phyloP scores from a whole-genome alignment of 768 basidiomycete species.

The Gloeostereum incarnatum region DNA sequence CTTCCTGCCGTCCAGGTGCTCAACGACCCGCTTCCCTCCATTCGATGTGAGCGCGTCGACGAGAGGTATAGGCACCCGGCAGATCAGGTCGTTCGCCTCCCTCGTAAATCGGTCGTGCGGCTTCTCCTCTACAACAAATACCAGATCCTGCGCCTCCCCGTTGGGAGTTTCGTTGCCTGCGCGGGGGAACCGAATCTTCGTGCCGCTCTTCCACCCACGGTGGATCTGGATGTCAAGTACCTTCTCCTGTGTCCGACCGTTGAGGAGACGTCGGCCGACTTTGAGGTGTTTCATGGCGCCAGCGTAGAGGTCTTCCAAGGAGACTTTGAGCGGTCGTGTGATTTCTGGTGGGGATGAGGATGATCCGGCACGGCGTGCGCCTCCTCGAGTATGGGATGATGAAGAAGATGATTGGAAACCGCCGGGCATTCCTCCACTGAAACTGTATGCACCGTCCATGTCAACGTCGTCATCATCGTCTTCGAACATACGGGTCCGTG shows the following conservation, averaged over 20 bases:
- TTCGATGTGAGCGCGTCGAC: constrained; percentile 74
- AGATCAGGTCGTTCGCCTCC: constrained; percentile 73
- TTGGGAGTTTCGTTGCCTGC: constrained; percentile 71
- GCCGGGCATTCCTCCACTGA: constrained; percentile 34
- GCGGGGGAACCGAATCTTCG: constrained; percentile 83
- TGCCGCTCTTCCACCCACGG: constrained; percentile 95
- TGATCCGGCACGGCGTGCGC: constrained; percentile 24
- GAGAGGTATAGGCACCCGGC: constrained; percentile 55
- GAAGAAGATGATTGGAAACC: too few relatives aligned
- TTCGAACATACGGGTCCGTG: constrained; percentile 16
- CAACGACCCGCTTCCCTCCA: constrained; percentile 42
- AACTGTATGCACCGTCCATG: constrained; percentile 30
- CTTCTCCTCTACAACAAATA: constrained; percentile 96
- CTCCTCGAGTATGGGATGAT: too few relatives aligned
- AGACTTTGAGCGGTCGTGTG: constrained; percentile 73
- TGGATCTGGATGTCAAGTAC: constrained; percentile 71
- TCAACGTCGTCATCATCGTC: constrained; percentile 38
- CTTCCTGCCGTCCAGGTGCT: constrained; percentile 73
- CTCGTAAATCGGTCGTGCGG: constrained; percentile 69
- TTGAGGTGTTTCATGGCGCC: constrained; percentile 87
- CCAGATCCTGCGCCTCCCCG: constrained; percentile 81
- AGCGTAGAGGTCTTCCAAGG: constrained; percentile 78
- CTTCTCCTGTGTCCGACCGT: constrained; percentile 76
- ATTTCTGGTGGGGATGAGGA: constrained; percentile 44
- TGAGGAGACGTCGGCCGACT: constrained; percentile 64